These are phyloP conservation scores for Nannochloropsis oceanica DNA, from an alignment of 108 stramenopile genomes.

Conservation along the genomic window DNA sequence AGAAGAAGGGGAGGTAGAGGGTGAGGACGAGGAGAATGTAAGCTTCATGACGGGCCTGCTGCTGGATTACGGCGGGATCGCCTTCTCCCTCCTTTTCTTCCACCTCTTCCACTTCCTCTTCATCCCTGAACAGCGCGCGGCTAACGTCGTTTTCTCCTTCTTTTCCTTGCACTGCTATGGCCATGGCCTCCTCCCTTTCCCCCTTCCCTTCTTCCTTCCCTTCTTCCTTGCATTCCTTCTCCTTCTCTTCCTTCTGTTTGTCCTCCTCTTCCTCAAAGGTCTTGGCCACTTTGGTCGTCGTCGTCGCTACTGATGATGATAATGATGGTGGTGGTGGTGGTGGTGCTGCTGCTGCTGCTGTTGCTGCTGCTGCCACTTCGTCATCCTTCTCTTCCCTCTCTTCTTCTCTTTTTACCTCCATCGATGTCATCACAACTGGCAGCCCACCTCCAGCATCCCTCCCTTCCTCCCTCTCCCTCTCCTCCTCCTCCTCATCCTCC, in stretches of 20 bases:
- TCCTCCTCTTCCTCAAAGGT: neutral
- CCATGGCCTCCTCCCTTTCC: no score
- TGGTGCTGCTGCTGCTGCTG: no score
- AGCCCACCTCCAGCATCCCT: neutral
- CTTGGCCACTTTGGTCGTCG: no score
- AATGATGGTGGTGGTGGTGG: no score
- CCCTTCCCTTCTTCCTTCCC: no score
- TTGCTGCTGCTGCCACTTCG: neutral
- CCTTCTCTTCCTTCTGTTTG: neutral
- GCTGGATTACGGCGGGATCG: neutral
- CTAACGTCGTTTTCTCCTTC: neutral
- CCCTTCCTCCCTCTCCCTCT: neutral
- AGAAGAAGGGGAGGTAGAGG: neutral
- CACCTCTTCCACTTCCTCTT: neutral
- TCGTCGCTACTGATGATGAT: no score
- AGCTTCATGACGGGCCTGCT: neutral
- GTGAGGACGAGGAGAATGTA: neutral
- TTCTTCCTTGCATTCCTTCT: neutral
- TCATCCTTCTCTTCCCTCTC: neutral
- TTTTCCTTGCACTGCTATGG: no score
- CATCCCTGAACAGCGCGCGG: neutral
- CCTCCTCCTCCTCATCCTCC: neutral
- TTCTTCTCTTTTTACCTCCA: neutral
- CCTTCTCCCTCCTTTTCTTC: neutral
- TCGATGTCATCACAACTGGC: no score